These are phyloP conservation scores for Vigna angularis DNA, from an alignment of 306 rosid genomes.

Conservation along the genomic window DNA sequence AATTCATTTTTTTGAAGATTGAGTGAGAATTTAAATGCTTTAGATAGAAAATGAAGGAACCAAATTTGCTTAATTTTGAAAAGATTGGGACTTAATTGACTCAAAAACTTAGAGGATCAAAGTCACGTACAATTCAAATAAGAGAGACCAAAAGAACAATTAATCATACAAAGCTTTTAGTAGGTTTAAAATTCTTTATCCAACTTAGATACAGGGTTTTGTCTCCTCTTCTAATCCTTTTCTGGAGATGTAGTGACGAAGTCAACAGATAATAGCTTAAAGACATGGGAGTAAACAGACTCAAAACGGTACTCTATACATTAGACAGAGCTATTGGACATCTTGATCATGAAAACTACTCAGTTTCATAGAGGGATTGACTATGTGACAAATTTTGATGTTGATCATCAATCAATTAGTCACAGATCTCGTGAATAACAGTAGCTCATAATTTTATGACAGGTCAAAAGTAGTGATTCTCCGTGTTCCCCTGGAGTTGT, in stretches of 20 bases:
- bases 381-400: not conserved
- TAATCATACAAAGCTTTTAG: not conserved
- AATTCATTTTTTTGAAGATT: not conserved
- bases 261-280: slow-evolving; percentile 8
- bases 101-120: not conserved
- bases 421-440: slow-evolving; percentile 22
- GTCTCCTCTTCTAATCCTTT: slow-evolving; percentile 1
- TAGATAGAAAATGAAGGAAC: not conserved
- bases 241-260: not conserved
- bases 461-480: slow-evolving; percentile 50
- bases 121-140: not conserved
- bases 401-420: slow-evolving; percentile 27
- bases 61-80: not conserved
- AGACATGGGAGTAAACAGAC: not conserved
- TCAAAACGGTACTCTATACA: not conserved
- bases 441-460: slow-evolving; percentile 43
- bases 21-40: not conserved
- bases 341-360: slow-evolving; percentile 26
- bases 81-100: not conserved
- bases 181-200: slow-evolving; percentile 23
- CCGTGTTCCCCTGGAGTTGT: slow-evolving; percentile 41
- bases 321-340: not conserved
- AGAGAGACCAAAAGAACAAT: not conserved
- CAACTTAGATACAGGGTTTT: not conserved
- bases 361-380: not conserved